Evolutionary conservation across 306 rosid species (phyloP).

Genomic region (Fragaria vesca): DNA sequence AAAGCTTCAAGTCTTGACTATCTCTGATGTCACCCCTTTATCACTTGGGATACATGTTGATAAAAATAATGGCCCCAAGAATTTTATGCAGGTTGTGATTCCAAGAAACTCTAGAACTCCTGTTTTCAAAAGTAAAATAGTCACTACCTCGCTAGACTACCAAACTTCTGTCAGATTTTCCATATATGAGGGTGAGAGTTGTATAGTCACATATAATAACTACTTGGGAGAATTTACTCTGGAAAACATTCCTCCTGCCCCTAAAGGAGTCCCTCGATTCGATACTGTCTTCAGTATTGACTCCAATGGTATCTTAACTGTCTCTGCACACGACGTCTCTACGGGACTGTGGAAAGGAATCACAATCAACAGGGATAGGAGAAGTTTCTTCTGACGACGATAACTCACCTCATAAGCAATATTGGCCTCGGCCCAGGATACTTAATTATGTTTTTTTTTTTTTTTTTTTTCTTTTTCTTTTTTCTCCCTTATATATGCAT

Average conservation of each 20-base stretch:
- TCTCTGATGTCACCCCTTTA: neutral
- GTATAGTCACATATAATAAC: neutral
- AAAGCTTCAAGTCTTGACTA: neutral
- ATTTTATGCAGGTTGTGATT: neutral
- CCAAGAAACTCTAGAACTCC: neutral
- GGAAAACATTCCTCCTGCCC: neutral
- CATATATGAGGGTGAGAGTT: neutral
- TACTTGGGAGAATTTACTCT: neutral
- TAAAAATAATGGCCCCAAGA: too few species aligned
- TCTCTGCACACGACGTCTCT: neutral
- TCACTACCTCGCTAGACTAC: neutral
- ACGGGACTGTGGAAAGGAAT: neutral
- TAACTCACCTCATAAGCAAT: too few species aligned
- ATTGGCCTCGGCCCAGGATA: too few species aligned
- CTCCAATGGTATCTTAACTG: neutral
- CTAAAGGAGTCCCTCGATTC: neutral
- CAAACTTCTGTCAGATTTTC: neutral
- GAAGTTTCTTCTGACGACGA: neutral
- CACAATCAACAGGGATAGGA: neutral
- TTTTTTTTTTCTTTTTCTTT: too few species aligned
- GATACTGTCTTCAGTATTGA: neutral
- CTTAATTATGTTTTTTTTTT: too few species aligned
- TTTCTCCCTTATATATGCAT: too few species aligned
- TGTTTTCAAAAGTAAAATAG: neutral
- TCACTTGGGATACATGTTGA: neutral